Percentiles rank a stretch among this genome's conserved stretches.
phyloP scores from a whole-genome alignment of 495 filamentous ascomycete species.

The Usnea hakonensis region DNA sequence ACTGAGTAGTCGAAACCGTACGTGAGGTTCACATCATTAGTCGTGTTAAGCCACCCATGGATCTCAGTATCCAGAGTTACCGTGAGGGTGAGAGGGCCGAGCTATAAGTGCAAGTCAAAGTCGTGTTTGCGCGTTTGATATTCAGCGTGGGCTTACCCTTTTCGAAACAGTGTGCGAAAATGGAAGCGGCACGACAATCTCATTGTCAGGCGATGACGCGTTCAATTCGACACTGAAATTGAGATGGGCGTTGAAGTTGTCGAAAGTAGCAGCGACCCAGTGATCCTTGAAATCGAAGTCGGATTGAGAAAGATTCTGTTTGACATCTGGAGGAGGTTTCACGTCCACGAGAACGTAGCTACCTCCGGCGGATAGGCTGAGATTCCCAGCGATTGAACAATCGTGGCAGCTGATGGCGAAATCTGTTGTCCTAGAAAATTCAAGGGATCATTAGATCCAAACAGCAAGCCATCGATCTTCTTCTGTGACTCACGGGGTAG shows the following conservation, averaged over 20 bases:
- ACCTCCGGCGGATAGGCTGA: background rate
- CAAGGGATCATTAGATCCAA: too few relatives aligned
- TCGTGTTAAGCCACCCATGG: conserved; percentile 4
- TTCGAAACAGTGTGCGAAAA: background rate
- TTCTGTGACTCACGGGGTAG: too few relatives aligned
- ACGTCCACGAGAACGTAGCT: background rate
- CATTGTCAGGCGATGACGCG: background rate
- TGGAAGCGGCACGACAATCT: background rate
- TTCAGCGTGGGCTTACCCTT: background rate
- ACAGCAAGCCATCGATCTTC: too few relatives aligned
- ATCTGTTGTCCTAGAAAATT: background rate
- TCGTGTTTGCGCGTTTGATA: background rate
- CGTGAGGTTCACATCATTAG: conserved; percentile 5
- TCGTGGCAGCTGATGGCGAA: background rate
- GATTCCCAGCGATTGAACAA: background rate
- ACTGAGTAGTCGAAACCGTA: too few relatives aligned
- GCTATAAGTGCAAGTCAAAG: background rate
- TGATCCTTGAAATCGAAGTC: background rate
- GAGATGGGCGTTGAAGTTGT: background rate
- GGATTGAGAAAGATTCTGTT: background rate
- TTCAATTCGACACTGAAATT: background rate
- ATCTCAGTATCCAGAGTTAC: conserved; percentile 1
- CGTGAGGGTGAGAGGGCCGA: background rate
- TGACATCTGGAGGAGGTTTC: background rate
- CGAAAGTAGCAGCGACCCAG: background rate